Conservation (phyloP, 2,329 filamentous ascomycete genomes). For the Cytospora schulzeri region DNA sequence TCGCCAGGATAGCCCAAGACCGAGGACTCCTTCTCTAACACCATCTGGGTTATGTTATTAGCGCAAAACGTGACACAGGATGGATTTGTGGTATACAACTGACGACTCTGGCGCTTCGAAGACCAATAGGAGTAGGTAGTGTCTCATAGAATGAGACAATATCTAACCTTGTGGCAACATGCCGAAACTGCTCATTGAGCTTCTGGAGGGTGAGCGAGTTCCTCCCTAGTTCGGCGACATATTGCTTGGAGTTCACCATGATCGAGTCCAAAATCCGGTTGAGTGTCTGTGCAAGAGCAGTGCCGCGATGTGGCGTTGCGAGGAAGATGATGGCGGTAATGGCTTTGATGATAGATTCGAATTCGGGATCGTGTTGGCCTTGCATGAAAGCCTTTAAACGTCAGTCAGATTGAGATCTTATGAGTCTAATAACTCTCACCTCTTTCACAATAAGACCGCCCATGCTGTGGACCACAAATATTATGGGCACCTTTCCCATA, state of each 20-base stretch:
- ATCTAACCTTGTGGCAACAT: slow-evolving; percentile 32
- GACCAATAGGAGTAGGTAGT: slow-evolving; percentile 28
- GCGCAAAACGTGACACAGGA: background rate
- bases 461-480: slow-evolving; percentile 22
- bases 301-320: slow-evolving; percentile 40
- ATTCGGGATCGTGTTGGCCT: slow-evolving; percentile 34
- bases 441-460: slow-evolving; percentile 12
- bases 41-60: background rate
- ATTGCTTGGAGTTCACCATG: slow-evolving; percentile 27
- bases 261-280: slow-evolving; percentile 34
- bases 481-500: slow-evolving; percentile 10
- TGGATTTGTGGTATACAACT: background rate
- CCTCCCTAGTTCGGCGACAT: slow-evolving; percentile 32
- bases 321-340: slow-evolving; percentile 38
- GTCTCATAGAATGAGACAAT: slow-evolving; percentile 43
- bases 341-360: slow-evolving; percentile 33
- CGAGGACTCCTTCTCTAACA: slow-evolving; percentile 7
- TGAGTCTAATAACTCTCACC: background rate
- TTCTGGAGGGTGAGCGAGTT: slow-evolving; percentile 30
- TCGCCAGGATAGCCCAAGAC: slow-evolving; percentile 5
- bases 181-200: slow-evolving; percentile 40
- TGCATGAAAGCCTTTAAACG: slow-evolving; percentile 28
- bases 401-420: background rate
- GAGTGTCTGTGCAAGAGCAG: slow-evolving; percentile 36
- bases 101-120: background rate